phyloP scores from a whole-genome alignment of 345 rosid species.

The Microcos paniculata region DNA sequence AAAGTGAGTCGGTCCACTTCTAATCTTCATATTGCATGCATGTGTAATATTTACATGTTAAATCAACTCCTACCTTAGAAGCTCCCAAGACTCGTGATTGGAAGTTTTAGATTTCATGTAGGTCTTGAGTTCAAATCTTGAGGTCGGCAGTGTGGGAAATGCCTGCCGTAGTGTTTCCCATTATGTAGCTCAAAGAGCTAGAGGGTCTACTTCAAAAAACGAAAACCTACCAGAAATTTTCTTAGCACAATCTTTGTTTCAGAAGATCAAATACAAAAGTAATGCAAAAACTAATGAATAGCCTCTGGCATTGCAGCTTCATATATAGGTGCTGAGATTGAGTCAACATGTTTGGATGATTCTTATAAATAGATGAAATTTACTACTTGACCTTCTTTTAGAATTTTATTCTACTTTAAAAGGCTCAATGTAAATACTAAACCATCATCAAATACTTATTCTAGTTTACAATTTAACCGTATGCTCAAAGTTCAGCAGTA shows the following conservation, averaged over 20 bases:
- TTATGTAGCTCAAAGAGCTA: background rate
- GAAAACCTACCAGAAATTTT: no score
- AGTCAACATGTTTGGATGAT: background rate
- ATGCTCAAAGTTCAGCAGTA: background rate
- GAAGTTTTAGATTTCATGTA: background rate
- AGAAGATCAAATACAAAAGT: background rate
- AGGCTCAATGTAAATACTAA: background rate
- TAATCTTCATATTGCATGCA: background rate
- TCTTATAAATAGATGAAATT: background rate
- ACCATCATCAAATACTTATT: background rate
- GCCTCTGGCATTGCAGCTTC: background rate
- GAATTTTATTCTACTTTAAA: background rate
- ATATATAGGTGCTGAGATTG: background rate
- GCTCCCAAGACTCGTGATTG: background rate
- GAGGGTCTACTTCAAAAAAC: background rate
- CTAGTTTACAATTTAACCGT: background rate
- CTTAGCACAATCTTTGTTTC: background rate
- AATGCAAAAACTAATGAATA: background rate
- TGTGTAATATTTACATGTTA: background rate
- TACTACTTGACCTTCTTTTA: background rate
- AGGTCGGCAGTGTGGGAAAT: background rate
- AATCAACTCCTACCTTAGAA: background rate
- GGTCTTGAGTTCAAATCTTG: background rate
- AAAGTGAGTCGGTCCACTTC: constrained; percentile 44
- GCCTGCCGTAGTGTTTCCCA: no score